A percentile compares a stretch with the other conserved stretches of the same genome.
Evolutionary conservation across 2,329 filamentous ascomycete genomes (phyloP).

Genomic region (Byssothecium circinans): DNA sequence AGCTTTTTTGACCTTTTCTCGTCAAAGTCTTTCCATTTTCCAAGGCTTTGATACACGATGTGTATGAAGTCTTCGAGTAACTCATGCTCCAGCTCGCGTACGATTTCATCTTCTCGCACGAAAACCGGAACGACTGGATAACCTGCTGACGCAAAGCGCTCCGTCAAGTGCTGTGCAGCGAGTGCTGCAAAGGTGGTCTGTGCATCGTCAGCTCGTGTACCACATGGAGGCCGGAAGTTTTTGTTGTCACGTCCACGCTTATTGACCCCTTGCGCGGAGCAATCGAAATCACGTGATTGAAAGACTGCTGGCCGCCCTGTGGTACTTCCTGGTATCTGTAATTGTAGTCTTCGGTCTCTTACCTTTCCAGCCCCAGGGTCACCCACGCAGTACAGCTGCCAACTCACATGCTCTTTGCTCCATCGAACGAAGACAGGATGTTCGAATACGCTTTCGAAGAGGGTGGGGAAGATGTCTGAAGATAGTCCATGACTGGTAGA

Average conservation of each 20-base stretch:
- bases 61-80: constrained; percentile 2
- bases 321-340: too few relatives aligned
- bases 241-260: too few relatives aligned
- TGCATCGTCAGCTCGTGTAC: neutral
- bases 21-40: neutral
- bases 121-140: constrained; percentile 1
- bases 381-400: constrained; percentile 1
- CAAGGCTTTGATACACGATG: neutral
- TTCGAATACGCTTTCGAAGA: constrained; percentile 1
- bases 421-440: neutral
- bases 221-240: too few relatives aligned
- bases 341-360: neutral
- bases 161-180: neutral
- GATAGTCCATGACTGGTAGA: neutral
- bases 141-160: neutral
- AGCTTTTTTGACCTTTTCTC: neutral
- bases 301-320: too few relatives aligned
- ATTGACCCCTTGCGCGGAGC: too few relatives aligned
- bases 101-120: neutral
- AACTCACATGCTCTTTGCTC: neutral
- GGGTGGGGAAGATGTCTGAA: neutral
- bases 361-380: constrained; percentile 2
- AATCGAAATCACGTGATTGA: too few relatives aligned
- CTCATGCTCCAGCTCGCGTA: neutral
- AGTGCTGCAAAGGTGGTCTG: neutral